phyloP scores from a whole-genome alignment of 2,329 filamentous ascomycete species.

The Shiraia bambusicola region DNA sequence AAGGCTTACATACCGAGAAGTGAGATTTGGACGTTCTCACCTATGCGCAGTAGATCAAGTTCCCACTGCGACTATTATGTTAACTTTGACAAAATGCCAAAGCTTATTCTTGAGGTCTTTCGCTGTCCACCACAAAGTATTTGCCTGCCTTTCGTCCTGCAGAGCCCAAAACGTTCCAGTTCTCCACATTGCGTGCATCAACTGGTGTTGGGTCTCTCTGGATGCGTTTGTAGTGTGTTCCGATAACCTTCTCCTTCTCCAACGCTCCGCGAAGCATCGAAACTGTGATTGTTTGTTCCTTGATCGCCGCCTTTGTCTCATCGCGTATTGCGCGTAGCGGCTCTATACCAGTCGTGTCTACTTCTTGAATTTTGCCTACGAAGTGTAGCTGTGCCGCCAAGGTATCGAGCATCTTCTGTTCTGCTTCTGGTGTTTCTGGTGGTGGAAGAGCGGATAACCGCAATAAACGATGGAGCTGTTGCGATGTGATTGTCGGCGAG shows the following conservation, averaged over 20 bases:
- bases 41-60: too few relatives aligned
- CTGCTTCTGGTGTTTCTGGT: conserved; percentile 63
- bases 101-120: conserved; percentile 42
- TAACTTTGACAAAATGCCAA: too few relatives aligned
- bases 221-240: conserved; percentile 55
- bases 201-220: conserved; percentile 48
- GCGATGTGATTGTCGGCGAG: conserved; percentile 56
- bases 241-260: conserved; percentile 61
- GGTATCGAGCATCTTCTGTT: conserved; percentile 70
- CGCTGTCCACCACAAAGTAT: conserved; percentile 76
- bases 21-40: too few relatives aligned
- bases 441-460: conserved; percentile 84
- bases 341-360: conserved; percentile 71
- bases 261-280: conserved; percentile 60
- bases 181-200: conserved; percentile 52
- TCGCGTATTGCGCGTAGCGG: conserved; percentile 81
- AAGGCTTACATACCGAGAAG: too few relatives aligned
- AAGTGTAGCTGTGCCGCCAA: conserved; percentile 85
- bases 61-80: too few relatives aligned
- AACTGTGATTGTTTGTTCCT: conserved; percentile 61
- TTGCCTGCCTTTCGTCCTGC: conserved; percentile 67
- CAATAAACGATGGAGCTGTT: conserved; percentile 79
- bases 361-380: conserved; percentile 78
- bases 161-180: conserved; percentile 70
- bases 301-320: conserved; percentile 62